These are phyloP conservation scores for Mucor plumbeus DNA, from an alignment of 371 early-diverging fungal species.

Conservation along the genomic window DNA sequence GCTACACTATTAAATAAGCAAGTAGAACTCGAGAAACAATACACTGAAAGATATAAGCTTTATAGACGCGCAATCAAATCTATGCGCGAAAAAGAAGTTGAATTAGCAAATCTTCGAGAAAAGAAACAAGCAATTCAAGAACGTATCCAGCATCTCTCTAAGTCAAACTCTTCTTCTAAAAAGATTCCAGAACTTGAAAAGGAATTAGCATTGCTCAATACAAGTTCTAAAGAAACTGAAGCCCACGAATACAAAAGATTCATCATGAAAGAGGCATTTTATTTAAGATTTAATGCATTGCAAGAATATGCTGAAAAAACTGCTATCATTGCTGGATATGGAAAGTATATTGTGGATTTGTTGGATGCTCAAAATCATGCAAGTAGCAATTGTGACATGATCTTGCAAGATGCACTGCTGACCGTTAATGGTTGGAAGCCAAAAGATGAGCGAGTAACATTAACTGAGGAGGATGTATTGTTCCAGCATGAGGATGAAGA, in stretches of 20 bases:
- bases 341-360: constrained; percentile 39
- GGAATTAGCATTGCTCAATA: constrained; percentile 16
- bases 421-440: constrained; percentile 24
- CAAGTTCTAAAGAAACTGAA: constrained; percentile 23
- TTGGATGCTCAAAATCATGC: constrained; percentile 28
- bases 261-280: constrained; percentile 42
- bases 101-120: constrained; percentile 22
- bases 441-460: constrained; percentile 9
- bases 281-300: constrained; percentile 43
- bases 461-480: constrained; percentile 9
- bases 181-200: constrained; percentile 33
- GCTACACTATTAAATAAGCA: constrained; percentile 38
- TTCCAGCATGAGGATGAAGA: constrained; percentile 11
- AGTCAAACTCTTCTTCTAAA: constrained; percentile 27
- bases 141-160: constrained; percentile 29
- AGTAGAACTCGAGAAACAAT: constrained; percentile 40
- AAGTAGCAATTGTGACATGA: constrained; percentile 15
- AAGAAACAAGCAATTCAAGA: constrained; percentile 27
- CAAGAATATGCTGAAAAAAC: constrained; percentile 42
- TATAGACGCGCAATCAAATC: constrained; percentile 41
- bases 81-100: constrained; percentile 34
- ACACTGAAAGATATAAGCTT: constrained; percentile 26
- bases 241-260: constrained; percentile 36
- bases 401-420: constrained; percentile 22
- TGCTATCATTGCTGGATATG: constrained; percentile 39